Evolutionary conservation across 306 rosid species (phyloP).

Genomic region (Acmispon strigosus): DNA sequence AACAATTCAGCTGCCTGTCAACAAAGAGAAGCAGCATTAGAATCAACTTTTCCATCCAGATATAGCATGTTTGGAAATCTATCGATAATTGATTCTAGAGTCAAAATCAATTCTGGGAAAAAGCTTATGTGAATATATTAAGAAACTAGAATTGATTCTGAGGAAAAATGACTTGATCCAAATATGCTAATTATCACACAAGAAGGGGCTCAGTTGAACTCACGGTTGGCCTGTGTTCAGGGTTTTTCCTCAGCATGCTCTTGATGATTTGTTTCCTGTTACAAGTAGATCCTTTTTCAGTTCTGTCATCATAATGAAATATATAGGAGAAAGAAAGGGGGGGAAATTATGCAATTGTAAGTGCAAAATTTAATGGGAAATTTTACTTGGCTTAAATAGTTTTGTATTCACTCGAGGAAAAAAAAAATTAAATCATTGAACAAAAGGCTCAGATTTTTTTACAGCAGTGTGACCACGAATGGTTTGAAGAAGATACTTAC

Average conservation of each 20-base stretch:
- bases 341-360: too few relatives aligned
- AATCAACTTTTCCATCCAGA: slow-evolving; percentile 19
- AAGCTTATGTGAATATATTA: too few relatives aligned
- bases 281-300: slow-evolving; percentile 20
- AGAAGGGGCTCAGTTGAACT: slow-evolving; percentile 30
- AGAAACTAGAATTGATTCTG: too few relatives aligned
- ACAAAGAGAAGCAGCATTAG: slow-evolving; percentile 27
- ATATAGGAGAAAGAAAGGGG: neutral
- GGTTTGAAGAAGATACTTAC: slow-evolving; percentile 40
- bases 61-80: too few relatives aligned
- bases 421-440: neutral
- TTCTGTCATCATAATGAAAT: slow-evolving; percentile 3
- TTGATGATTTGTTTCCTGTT: slow-evolving; percentile 88
- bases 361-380: too few relatives aligned
- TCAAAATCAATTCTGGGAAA: too few relatives aligned
- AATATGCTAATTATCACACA: neutral
- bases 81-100: too few relatives aligned
- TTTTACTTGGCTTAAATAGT: neutral
- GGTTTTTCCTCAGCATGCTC: slow-evolving; percentile 94
- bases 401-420: neutral
- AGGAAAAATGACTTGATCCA: too few relatives aligned
- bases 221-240: slow-evolving; percentile 94
- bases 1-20: slow-evolving; percentile 81
- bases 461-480: too few relatives aligned
- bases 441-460: neutral